phyloP scores from a whole-genome alignment of 2,329 filamentous ascomycete genomes.

The Leptosphaerulina australis region DNA sequence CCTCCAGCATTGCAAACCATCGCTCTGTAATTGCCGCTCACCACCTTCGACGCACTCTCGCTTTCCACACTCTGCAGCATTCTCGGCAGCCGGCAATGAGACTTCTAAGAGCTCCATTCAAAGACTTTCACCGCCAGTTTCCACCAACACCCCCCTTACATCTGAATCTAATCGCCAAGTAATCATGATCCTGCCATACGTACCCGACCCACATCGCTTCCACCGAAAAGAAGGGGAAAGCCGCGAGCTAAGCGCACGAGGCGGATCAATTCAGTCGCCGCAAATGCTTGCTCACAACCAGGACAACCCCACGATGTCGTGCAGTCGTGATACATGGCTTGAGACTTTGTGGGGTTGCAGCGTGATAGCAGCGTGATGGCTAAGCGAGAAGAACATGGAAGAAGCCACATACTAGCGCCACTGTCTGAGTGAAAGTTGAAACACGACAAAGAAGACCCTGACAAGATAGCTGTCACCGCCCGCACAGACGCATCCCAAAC shows the following conservation, averaged over 20 bases:
- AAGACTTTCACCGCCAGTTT: slow-evolving; percentile 15
- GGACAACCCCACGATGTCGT: slow-evolving; percentile 23
- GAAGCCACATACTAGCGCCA: slow-evolving; percentile 12
- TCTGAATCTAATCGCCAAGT: slow-evolving; percentile 17
- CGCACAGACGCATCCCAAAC: slow-evolving; percentile 15
- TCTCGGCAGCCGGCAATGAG: neutral
- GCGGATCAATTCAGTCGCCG: slow-evolving; percentile 19
- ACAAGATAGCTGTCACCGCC: slow-evolving; percentile 25
- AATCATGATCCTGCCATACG: slow-evolving; percentile 9
- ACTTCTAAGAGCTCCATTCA: slow-evolving; percentile 2
- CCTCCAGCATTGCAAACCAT: neutral
- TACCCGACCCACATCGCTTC: slow-evolving; percentile 14
- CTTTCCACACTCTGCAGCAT: neutral
- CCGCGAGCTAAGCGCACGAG: slow-evolving; percentile 12
- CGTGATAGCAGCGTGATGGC: slow-evolving; percentile 2
- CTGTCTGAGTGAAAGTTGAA: slow-evolving; percentile 8
- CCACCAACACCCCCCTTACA: slow-evolving; percentile 11
- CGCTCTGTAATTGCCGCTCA: too few relatives aligned
- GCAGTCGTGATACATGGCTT: slow-evolving; percentile 24
- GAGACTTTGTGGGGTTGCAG: slow-evolving; percentile 10
- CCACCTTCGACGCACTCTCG: neutral
- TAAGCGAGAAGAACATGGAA: slow-evolving; percentile 12
- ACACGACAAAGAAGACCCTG: slow-evolving; percentile 8
- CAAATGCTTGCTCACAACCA: slow-evolving; percentile 18
- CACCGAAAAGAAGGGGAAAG: slow-evolving; percentile 8